These are phyloP conservation scores for Tricholoma flavovirens DNA, from an alignment of 768 basidiomycete genomes.

Conservation along the genomic window DNA sequence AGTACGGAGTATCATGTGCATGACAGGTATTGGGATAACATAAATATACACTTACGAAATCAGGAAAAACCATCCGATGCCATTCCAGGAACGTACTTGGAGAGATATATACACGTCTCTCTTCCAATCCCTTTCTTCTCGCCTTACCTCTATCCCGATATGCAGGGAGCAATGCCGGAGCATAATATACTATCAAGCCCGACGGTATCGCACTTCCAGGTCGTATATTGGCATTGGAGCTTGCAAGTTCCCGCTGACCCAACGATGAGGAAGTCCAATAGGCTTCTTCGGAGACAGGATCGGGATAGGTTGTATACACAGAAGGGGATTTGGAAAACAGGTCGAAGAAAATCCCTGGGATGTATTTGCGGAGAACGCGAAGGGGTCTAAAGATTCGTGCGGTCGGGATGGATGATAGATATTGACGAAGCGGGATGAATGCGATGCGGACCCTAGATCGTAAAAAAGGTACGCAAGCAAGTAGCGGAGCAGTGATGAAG, in stretches of 20 bases:
- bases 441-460: neutral
- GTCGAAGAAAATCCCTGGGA: neutral
- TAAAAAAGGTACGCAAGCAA: neutral
- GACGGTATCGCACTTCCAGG: neutral
- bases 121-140: neutral
- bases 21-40: neutral
- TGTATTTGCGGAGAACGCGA: neutral
- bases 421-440: neutral
- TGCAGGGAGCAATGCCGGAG: neutral
- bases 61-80: neutral
- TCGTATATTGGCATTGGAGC: neutral
- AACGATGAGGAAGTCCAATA: neutral
- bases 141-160: neutral
- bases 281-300: neutral
- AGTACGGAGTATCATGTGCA: neutral
- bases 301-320: neutral
- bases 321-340: neutral
- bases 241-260: neutral
- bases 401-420: neutral
- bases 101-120: neutral
- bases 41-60: neutral
- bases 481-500: neutral
- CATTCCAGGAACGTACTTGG: neutral
- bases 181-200: neutral
- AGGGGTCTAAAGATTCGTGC: neutral